phyloP scores from a whole-genome alignment of 306 rosid genomes.

The Pachyrhizus erosus region DNA sequence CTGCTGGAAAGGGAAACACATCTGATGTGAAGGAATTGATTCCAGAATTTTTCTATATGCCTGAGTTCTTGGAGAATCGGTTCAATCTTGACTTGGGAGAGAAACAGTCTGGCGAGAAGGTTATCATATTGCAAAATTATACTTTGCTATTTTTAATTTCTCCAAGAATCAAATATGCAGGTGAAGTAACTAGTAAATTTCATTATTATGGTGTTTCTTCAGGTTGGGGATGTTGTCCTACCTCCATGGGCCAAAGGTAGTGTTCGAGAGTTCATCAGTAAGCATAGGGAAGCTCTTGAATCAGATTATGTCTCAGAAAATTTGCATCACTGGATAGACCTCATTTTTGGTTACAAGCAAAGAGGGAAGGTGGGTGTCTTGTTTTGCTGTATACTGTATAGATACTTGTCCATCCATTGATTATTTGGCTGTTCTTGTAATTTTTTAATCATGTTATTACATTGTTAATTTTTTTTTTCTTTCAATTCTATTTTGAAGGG shows the following conservation, averaged over 20 bases:
- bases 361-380: slow-evolving; percentile 95
- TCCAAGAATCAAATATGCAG: slow-evolving; percentile 24
- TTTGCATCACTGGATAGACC: slow-evolving; percentile 99
- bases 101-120: slow-evolving; percentile 99
- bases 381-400: slow-evolving; percentile 20
- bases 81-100: slow-evolving; percentile 98
- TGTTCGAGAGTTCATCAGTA: slow-evolving; percentile 88
- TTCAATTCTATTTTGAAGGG: background rate
- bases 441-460: slow-evolving; percentile 10
- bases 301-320: slow-evolving; percentile 91
- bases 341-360: slow-evolving; percentile 95
- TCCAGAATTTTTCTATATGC: slow-evolving; percentile 98
- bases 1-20: slow-evolving; percentile 98
- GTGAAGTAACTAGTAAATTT: slow-evolving; percentile 32
- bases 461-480: background rate
- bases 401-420: slow-evolving; percentile 22
- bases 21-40: slow-evolving; percentile 98
- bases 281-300: slow-evolving; percentile 99
- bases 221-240: slow-evolving; percentile 93
- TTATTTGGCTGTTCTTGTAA: slow-evolving; percentile 21
- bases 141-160: slow-evolving; percentile 23
- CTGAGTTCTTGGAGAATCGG: slow-evolving; percentile 86
- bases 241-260: slow-evolving; percentile 99
- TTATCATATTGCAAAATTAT: slow-evolving; percentile 41
- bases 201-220: slow-evolving; percentile 39